Conservation (phyloP, 169 alveolate genomes). For the Plasmodium adleri region DNA sequence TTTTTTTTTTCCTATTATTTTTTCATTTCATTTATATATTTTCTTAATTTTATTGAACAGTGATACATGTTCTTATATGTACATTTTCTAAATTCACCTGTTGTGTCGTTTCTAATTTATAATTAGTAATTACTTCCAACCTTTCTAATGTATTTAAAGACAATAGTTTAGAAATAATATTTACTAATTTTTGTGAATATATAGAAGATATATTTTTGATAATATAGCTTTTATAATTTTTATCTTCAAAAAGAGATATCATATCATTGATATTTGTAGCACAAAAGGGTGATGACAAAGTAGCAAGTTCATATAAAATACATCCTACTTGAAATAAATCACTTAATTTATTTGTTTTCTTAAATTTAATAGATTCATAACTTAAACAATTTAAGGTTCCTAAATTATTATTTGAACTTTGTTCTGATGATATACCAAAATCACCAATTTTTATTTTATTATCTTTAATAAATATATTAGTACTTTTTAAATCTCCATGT, state of each 20-base stretch:
- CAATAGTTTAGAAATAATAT: constrained; percentile 45
- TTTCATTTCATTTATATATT: not conserved
- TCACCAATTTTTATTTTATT: constrained; percentile 87
- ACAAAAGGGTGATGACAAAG: constrained; percentile 78
- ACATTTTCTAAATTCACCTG: not conserved
- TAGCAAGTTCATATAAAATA: constrained; percentile 79
- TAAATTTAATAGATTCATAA: constrained; percentile 69
- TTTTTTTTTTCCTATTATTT: not conserved
- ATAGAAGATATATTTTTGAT: constrained; percentile 45
- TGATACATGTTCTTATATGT: not conserved
- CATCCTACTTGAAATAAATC: constrained; percentile 83
- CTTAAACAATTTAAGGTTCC: constrained; percentile 72
- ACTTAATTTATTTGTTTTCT: constrained; percentile 62
- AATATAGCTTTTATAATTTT: constrained; percentile 65
- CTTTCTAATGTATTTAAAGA: constrained; percentile 54
- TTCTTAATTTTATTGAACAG: not conserved
- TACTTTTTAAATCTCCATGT: constrained; percentile 89
- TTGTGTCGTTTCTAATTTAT: constrained; percentile 19
- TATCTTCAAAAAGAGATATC: constrained; percentile 64
- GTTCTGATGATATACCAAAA: constrained; percentile 87
- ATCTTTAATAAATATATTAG: constrained; percentile 86
- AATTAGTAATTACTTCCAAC: constrained; percentile 41
- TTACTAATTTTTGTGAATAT: constrained; percentile 48
- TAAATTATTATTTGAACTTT: constrained; percentile 59
- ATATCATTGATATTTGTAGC: constrained; percentile 48